Evolutionary conservation across 495 filamentous ascomycete species (phyloP).

Genomic region (Chaetomium cochliodes): DNA sequence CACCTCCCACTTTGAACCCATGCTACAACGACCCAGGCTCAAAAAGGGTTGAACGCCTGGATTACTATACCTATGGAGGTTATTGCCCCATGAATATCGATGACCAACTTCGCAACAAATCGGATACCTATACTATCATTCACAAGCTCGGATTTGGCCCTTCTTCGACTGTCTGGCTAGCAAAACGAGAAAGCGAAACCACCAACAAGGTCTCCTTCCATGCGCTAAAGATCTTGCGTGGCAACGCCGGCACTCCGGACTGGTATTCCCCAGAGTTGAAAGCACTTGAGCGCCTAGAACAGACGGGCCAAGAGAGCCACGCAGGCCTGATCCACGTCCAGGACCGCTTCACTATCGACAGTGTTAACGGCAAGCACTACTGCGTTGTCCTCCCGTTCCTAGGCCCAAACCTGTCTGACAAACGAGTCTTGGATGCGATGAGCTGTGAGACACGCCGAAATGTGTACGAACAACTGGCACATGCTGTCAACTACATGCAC

Average conservation of each 20-base stretch:
- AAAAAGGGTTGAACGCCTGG: background rate
- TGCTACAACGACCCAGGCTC: background rate
- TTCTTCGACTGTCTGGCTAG: conserved; percentile 53
- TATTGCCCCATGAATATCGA: background rate
- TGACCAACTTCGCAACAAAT: background rate
- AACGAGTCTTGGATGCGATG: background rate
- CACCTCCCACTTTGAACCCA: background rate
- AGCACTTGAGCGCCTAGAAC: background rate
- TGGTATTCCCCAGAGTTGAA: background rate
- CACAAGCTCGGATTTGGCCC: conserved; percentile 52
- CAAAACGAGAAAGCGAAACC: background rate
- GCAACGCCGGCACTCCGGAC: background rate
- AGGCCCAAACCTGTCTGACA: background rate
- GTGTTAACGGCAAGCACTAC: background rate
- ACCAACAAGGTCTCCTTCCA: background rate
- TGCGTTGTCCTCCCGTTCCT: background rate
- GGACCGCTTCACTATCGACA: background rate
- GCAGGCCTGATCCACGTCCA: background rate
- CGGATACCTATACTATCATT: conserved; percentile 37
- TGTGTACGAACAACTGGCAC: background rate
- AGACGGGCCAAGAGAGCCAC: background rate
- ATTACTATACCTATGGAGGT: background rate
- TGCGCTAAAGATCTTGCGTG: background rate
- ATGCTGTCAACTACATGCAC: background rate
- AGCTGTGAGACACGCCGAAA: background rate